Evolutionary conservation across 176 grass and related monocot genomes (phyloP).

Genomic region (Zizania latifolia): DNA sequence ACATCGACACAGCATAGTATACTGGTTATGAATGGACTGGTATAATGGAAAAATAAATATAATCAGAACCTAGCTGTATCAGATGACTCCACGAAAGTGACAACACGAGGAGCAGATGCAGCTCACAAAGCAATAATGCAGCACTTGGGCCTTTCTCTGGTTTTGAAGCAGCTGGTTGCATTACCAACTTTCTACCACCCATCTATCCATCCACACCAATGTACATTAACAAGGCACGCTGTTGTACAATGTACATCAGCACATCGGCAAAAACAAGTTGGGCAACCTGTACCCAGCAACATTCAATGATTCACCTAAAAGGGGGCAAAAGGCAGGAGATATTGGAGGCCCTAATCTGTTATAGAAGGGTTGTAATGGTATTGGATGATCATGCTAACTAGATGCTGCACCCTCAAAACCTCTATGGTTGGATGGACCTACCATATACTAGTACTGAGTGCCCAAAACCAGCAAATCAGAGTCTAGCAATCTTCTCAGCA

Average conservation of each 20-base stretch:
- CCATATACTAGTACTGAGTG: not conserved
- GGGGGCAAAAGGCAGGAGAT: not conserved
- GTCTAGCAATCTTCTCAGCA: conserved; percentile 1
- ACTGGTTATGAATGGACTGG: not conserved
- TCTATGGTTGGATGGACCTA: not conserved
- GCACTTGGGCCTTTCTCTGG: not conserved
- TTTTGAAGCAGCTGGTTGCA: not conserved
- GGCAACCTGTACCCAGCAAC: not conserved
- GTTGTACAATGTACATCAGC: not conserved
- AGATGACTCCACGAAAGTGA: not conserved
- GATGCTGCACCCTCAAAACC: not conserved
- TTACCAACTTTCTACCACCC: not conserved
- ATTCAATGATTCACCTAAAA: not conserved
- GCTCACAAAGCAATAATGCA: not conserved
- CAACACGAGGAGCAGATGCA: not conserved
- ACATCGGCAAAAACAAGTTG: not conserved
- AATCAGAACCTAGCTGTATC: no score
- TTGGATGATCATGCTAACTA: not conserved
- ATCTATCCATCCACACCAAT: not conserved
- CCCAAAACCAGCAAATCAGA: not conserved
- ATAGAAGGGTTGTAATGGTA: not conserved
- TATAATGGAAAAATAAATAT: not conserved
- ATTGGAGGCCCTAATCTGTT: not conserved
- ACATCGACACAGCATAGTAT: not conserved
- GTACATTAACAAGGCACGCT: not conserved